Evolutionary conservation across 108 stramenopile species (phyloP).

Genomic region (Fragilaria crotonensis): DNA sequence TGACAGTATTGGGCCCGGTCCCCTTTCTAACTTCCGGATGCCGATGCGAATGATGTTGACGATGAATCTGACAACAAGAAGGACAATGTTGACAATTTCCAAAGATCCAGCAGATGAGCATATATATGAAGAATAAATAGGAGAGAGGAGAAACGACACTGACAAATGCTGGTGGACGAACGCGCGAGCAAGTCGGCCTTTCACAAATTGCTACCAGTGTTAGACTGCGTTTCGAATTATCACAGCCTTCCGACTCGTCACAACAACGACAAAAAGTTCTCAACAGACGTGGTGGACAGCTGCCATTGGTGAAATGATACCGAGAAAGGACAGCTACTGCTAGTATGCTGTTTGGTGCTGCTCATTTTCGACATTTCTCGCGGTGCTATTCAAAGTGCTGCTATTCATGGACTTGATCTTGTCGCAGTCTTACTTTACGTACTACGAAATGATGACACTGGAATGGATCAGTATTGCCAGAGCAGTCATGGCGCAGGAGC

Average conservation of each 20-base stretch:
- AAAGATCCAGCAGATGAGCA: too few relatives aligned
- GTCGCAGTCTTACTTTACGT: slow-evolving; percentile 45
- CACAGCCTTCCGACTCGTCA: slow-evolving; percentile 53
- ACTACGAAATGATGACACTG: slow-evolving; percentile 71
- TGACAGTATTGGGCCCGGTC: too few relatives aligned
- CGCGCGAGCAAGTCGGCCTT: neutral
- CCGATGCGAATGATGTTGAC: neutral
- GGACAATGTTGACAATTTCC: too few relatives aligned
- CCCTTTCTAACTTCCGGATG: too few relatives aligned
- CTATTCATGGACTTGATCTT: slow-evolving; percentile 34
- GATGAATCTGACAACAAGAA: neutral
- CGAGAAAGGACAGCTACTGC: slow-evolving; percentile 57
- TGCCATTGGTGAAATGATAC: slow-evolving; percentile 58
- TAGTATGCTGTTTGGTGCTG: slow-evolving; percentile 30
- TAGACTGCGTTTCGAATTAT: slow-evolving; percentile 67
- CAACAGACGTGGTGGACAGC: slow-evolving; percentile 45
- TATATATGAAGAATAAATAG: too few relatives aligned
- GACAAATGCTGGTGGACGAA: neutral
- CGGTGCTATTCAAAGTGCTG: slow-evolving; percentile 56
- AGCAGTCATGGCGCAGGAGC: slow-evolving; percentile 17
- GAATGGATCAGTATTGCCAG: slow-evolving; percentile 45
- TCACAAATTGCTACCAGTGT: slow-evolving; percentile 17
- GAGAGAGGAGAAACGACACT: neutral
- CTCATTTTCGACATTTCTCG: slow-evolving; percentile 69
- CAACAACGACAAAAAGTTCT: slow-evolving; percentile 41